These are phyloP conservation scores for Pelomyxa schiedti DNA, from an alignment of 78 protist genomes.

Conservation along the genomic window DNA sequence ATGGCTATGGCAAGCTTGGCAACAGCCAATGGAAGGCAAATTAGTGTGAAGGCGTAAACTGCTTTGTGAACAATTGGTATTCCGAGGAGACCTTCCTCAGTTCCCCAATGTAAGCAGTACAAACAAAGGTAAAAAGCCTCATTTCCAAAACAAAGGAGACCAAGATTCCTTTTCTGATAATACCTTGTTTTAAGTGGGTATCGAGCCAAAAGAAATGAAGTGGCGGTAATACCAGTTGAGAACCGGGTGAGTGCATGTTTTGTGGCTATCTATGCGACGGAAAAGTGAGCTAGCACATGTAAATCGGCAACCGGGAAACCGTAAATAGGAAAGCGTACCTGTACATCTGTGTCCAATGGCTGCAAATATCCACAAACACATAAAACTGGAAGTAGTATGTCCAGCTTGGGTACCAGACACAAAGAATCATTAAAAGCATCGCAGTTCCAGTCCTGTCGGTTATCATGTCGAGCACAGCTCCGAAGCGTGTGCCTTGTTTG, in stretches of 20 bases:
- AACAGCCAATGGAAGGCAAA: no score
- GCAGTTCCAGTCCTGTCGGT: background rate
- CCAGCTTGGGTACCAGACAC: background rate
- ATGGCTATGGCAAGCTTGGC: no score
- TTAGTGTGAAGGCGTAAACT: no score
- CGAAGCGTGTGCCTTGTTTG: background rate
- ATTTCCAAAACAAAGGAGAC: background rate
- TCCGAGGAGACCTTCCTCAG: no score
- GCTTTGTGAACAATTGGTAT: no score
- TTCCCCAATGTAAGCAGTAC: no score
- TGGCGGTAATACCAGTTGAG: no score
- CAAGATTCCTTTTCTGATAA: background rate
- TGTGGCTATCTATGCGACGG: background rate
- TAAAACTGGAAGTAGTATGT: background rate
- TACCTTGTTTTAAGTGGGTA: no score
- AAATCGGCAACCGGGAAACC: background rate
- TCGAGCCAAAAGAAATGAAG: no score
- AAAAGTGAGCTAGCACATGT: background rate
- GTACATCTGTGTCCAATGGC: slow-evolving; percentile 2
- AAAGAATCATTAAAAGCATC: background rate
- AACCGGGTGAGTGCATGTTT: background rate
- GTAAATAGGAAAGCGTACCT: background rate
- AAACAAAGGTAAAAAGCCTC: background rate
- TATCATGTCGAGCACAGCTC: slow-evolving; percentile 8
- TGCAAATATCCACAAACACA: background rate